These are phyloP conservation scores for Puccinia sorghi DNA, from an alignment of 1,284 basidiomycete genomes.

Conservation along the genomic window DNA sequence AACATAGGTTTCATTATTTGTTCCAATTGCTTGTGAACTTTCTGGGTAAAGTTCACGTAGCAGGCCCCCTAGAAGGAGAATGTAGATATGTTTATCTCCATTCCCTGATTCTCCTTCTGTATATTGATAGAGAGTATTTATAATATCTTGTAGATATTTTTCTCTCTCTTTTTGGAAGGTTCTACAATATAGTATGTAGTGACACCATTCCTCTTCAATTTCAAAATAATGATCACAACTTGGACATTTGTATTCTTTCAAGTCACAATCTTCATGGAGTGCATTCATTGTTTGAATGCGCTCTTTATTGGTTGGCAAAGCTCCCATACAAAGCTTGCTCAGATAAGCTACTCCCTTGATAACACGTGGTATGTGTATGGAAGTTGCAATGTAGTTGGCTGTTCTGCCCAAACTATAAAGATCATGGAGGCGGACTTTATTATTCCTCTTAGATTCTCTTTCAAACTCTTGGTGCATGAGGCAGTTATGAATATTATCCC, in stretches of 20 bases:
- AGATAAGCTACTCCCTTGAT: neutral
- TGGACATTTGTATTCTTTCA: neutral
- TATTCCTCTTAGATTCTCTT: neutral
- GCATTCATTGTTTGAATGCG: neutral
- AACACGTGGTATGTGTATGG: neutral
- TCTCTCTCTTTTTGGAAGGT: too few species aligned
- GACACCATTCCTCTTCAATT: too few species aligned
- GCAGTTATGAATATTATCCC: neutral
- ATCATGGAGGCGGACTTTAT: neutral
- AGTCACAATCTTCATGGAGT: neutral
- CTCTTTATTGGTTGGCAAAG: neutral
- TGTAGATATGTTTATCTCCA: neutral
- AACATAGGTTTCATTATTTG: neutral
- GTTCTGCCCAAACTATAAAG: neutral
- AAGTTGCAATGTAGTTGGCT: conserved; percentile 5
- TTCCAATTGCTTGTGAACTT: neutral
- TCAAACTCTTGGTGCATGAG: neutral
- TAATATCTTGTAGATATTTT: neutral
- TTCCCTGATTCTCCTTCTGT: neutral
- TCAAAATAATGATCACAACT: too few species aligned
- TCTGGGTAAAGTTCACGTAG: neutral
- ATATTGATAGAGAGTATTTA: neutral
- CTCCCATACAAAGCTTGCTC: neutral
- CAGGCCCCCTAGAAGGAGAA: neutral
- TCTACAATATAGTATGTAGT: too few species aligned